These are phyloP conservation scores for Fusarium devonianum DNA, from an alignment of 2,329 filamentous ascomycete species.

Conservation along the genomic window DNA sequence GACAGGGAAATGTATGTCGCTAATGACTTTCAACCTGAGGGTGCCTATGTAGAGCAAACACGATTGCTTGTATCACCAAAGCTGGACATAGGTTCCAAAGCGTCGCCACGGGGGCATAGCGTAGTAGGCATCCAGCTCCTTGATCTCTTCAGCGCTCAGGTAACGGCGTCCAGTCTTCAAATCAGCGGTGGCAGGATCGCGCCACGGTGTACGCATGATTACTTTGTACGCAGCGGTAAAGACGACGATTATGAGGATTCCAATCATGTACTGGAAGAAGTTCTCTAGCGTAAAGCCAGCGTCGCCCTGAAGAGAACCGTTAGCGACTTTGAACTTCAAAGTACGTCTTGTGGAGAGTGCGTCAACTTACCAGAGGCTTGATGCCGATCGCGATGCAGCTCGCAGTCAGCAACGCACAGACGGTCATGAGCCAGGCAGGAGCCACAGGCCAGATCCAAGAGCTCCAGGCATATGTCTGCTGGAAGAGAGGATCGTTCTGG, in stretches of 20 bases:
- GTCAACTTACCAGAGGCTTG: slow-evolving; percentile 17
- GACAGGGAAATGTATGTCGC: no score
- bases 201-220: slow-evolving; percentile 27
- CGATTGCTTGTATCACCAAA: slow-evolving; percentile 24
- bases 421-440: slow-evolving; percentile 13
- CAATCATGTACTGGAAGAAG: slow-evolving; percentile 31
- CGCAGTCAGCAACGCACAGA: slow-evolving; percentile 16
- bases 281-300: slow-evolving; percentile 24
- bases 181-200: slow-evolving; percentile 30
- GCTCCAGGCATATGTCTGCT: slow-evolving; percentile 24
- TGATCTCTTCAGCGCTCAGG: slow-evolving; percentile 24
- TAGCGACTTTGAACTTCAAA: no score
- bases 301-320: slow-evolving; percentile 3
- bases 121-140: slow-evolving; percentile 30
- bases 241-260: slow-evolving; percentile 27
- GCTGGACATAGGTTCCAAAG: slow-evolving; percentile 29
- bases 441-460: slow-evolving; percentile 16
- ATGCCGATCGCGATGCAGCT: slow-evolving; percentile 16
- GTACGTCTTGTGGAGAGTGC: no score
- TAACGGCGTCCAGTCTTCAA: slow-evolving; percentile 23
- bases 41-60: no score
- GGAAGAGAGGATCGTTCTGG: slow-evolving; percentile 26
- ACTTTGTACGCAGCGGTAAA: slow-evolving; percentile 33
- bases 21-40: no score
- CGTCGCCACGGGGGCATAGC: slow-evolving; percentile 26